A percentile compares a stretch with the other conserved stretches of the same genome.
phyloP scores from a whole-genome alignment of 345 rosid genomes.

The Linum trigynum region DNA sequence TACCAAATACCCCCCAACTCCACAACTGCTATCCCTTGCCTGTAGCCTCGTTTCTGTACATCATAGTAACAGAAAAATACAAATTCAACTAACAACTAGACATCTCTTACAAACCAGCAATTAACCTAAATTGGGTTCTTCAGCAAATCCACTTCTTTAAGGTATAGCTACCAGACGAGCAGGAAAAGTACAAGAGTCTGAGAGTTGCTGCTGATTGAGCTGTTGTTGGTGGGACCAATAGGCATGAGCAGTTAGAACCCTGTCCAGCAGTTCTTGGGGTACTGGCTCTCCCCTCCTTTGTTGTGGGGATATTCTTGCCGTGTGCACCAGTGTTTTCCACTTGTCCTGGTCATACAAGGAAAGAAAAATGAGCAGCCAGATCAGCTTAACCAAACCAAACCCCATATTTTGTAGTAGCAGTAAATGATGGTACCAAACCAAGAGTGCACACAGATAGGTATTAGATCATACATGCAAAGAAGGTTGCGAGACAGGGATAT shows the following conservation, averaged over 20 bases:
- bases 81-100: too few relatives aligned
- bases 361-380: conserved; percentile 1
- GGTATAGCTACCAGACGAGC: conserved; percentile 28
- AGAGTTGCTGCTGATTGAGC: conserved; percentile 37
- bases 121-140: conserved; percentile 2
- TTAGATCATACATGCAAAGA: too few relatives aligned
- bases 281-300: conserved; percentile 99
- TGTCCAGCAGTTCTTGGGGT: conserved; percentile 85
- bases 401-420: background rate
- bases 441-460: too few relatives aligned
- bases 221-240: conserved; percentile 87
- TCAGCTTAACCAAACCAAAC: conserved; percentile 4
- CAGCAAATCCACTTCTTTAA: background rate
- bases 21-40: conserved; percentile 13
- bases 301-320: conserved; percentile 93
- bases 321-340: conserved; percentile 96
- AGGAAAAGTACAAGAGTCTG: conserved; percentile 34
- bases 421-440: too few relatives aligned
- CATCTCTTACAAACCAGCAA: conserved; percentile 11
- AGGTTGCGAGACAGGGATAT: too few relatives aligned
- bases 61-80: background rate
- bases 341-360: conserved; percentile 51
- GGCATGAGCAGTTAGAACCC: conserved; percentile 81
- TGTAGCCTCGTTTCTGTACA: conserved; percentile 15
- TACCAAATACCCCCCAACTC: conserved; percentile 14